Conservation (phyloP, 768 basidiomycete species). For the Phaffia tasmanica region DNA sequence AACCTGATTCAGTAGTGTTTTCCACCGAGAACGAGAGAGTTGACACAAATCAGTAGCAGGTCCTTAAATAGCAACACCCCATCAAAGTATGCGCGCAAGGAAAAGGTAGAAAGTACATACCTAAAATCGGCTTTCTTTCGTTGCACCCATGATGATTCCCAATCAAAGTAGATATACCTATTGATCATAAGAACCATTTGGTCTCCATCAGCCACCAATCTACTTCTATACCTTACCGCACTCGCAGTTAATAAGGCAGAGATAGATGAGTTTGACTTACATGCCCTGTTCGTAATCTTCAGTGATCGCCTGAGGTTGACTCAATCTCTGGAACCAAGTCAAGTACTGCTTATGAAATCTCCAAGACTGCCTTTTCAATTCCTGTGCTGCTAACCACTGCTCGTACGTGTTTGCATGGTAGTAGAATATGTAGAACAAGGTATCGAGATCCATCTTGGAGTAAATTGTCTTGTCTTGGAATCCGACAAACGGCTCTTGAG, state of each 20-base stretch:
- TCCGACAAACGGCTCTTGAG: slow-evolving; percentile 69
- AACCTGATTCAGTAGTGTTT: no score
- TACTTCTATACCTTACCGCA: not conserved
- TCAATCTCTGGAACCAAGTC: slow-evolving; percentile 98
- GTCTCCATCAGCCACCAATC: slow-evolving; percentile 1
- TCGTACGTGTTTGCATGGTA: slow-evolving; percentile 95
- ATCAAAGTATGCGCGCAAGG: no score
- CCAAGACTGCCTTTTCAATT: slow-evolving; percentile 96
- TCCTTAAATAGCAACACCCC: no score
- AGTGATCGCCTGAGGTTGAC: slow-evolving; percentile 94
- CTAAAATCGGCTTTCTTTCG: slow-evolving; percentile 56
- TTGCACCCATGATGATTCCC: slow-evolving; percentile 81
- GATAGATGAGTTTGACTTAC: not conserved
- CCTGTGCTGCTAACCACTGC: slow-evolving; percentile 95
- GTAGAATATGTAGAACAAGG: slow-evolving; percentile 97
- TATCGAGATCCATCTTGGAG: slow-evolving; percentile 87
- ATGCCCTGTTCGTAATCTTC: slow-evolving; percentile 99
- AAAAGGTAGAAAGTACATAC: not conserved
- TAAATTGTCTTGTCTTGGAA: slow-evolving; percentile 76
- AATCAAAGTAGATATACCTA: slow-evolving; percentile 78
- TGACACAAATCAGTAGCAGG: no score
- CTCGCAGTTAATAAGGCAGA: not conserved
- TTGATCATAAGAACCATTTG: not conserved
- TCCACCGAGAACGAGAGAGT: no score
- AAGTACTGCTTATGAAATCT: slow-evolving; percentile 98